A percentile compares a stretch with the other conserved stretches of the same genome.
These are phyloP conservation scores for Metschnikowia gelsemii DNA, from an alignment of 805 yeast species.

Conservation along the genomic window DNA sequence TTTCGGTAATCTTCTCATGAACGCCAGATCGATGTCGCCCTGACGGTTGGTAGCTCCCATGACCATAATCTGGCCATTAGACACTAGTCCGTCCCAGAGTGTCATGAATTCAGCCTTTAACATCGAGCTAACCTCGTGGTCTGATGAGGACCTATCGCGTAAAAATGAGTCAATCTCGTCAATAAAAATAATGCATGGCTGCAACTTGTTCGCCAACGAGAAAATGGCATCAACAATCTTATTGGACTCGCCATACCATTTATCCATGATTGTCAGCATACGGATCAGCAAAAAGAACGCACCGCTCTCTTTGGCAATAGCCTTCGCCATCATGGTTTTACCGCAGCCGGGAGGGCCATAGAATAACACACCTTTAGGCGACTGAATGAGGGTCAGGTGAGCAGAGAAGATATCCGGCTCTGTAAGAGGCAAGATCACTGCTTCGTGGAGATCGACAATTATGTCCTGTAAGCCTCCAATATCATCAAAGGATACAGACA, in stretches of 20 bases:
- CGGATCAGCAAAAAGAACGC: slow-evolving; percentile 89
- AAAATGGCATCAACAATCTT: slow-evolving; percentile 92
- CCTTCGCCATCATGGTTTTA: slow-evolving; percentile 95
- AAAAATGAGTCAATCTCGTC: slow-evolving; percentile 96
- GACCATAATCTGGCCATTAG: slow-evolving; percentile 78
- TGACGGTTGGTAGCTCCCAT: slow-evolving; percentile 95
- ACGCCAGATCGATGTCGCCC: slow-evolving; percentile 87
- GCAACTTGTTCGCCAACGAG: slow-evolving; percentile 81
- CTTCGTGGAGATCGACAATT: slow-evolving; percentile 81
- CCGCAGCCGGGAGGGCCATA: slow-evolving; percentile 99
- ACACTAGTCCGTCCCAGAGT: slow-evolving; percentile 87
- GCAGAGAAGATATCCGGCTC: slow-evolving; percentile 72
- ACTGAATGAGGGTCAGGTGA: slow-evolving; percentile 68
- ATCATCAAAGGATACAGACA: slow-evolving; percentile 71
- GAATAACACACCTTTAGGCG: slow-evolving; percentile 91
- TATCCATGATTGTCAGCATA: slow-evolving; percentile 93
- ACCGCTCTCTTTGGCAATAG: slow-evolving; percentile 85
- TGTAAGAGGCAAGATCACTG: slow-evolving; percentile 79
- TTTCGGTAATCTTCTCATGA: slow-evolving; percentile 90
- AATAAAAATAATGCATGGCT: slow-evolving; percentile 92
- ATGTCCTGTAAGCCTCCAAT: slow-evolving; percentile 87
- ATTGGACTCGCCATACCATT: slow-evolving; percentile 96
- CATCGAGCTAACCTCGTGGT: slow-evolving; percentile 94
- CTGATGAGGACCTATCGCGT: slow-evolving; percentile 77
- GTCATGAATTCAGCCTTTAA: slow-evolving; percentile 97